Evolutionary conservation across 225 moss, liverwort and hornwort species (phyloP).

Genomic region (Physcomitrellopsis africana): DNA sequence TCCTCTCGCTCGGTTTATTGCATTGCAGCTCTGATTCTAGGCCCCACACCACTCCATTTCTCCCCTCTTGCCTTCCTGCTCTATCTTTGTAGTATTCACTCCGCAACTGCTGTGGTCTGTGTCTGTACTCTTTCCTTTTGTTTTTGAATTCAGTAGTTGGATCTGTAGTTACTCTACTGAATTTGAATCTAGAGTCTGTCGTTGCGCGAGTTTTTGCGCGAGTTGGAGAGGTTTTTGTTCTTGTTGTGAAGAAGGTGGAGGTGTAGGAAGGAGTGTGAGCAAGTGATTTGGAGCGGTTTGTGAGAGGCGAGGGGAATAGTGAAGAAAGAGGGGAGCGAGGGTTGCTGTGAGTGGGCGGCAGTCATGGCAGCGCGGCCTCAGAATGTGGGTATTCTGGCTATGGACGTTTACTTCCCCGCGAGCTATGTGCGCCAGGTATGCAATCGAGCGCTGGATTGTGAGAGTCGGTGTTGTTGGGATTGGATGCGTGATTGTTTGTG

Average conservation of each 20-base stretch:
- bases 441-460: neutral
- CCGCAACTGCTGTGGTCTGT: no score
- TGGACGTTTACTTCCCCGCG: constrained; percentile 88
- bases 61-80: no score
- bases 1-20: no score
- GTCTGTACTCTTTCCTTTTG: no score
- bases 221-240: neutral
- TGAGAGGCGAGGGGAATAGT: neutral
- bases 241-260: neutral
- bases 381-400: constrained; percentile 91
- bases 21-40: no score
- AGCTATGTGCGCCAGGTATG: constrained; percentile 75
- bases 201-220: neutral
- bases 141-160: no score
- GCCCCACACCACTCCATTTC: no score
- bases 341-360: neutral
- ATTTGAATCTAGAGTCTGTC: no score
- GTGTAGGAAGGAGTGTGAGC: neutral
- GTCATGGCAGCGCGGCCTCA: constrained; percentile 77
- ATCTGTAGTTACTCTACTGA: no score
- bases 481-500: neutral
- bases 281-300: neutral
- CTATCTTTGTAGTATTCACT: no score
- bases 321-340: neutral
- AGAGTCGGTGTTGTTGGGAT: neutral